phyloP scores from a whole-genome alignment of 371 early-diverging fungal species.

The Rhizopus sp. region DNA sequence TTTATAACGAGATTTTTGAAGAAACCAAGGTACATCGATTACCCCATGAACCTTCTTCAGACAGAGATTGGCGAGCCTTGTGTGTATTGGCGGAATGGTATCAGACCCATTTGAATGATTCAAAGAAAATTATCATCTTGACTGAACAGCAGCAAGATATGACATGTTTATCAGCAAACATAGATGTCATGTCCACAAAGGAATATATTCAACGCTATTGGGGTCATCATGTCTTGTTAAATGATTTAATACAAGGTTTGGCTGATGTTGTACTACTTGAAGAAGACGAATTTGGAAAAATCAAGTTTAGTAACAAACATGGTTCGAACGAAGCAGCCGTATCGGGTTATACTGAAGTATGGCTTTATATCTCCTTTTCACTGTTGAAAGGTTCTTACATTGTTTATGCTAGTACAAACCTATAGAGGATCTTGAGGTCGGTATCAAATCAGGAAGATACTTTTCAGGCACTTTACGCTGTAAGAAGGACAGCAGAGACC shows the following conservation, averaged over 20 bases:
- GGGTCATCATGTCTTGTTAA: constrained; percentile 38
- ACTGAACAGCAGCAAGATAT: constrained; percentile 39
- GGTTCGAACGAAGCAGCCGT: constrained; percentile 19
- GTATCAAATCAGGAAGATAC: constrained; percentile 59
- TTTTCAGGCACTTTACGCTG: constrained; percentile 57
- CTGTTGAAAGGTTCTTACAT: neutral
- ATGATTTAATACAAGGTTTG: constrained; percentile 48
- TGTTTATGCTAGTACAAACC: constrained; percentile 54
- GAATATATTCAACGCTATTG: constrained; percentile 49
- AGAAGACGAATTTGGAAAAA: constrained; percentile 35
- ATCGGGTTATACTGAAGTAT: constrained; percentile 54
- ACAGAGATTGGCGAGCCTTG: constrained; percentile 65
- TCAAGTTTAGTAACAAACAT: constrained; percentile 26
- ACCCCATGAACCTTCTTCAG: constrained; percentile 46
- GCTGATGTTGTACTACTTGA: constrained; percentile 61
- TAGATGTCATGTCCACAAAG: constrained; percentile 34
- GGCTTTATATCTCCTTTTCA: neutral
- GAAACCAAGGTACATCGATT: constrained; percentile 46
- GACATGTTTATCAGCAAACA: neutral
- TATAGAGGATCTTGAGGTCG: constrained; percentile 57
- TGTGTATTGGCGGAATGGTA: constrained; percentile 62
- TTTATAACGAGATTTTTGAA: constrained; percentile 67
- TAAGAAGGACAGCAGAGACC: constrained; percentile 51
- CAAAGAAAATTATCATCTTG: constrained; percentile 52
- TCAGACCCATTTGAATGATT: constrained; percentile 41